Base-by-base conservation (phyloP, 306 rosid species). In the Fagus sylvatica region DNA sequence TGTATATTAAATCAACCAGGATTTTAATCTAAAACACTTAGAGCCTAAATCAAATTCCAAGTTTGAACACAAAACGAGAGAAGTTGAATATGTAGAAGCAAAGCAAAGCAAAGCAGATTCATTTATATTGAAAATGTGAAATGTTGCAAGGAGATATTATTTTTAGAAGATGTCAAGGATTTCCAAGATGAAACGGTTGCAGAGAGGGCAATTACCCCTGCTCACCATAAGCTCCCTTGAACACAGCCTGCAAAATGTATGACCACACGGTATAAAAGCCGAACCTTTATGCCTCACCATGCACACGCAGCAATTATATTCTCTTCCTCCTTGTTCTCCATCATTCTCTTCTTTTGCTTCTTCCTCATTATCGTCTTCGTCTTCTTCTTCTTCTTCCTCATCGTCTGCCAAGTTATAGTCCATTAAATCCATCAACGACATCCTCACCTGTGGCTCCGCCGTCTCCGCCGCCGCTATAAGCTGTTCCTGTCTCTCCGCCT, bases 391-490 rank as follows among this genome's bases (percentile, higher is more conserved):
- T 88, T 90, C 71, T 74, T 93, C 34, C 78, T 67, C 69, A 94
- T 97, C 96, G 89, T 85, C 64, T 85, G 84, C 76, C 90, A 74
- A 43, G 90, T 97, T 92, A 64, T 89, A 97, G 59, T 89, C 97
- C 78, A 94, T 69, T 46, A 95, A 82, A 57, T 95, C 98, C 97
- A 90, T 90, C 90, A 94, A 80, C 61, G 95, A 92, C 93, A 94
- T 89, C 73, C 75, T 92, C 80, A 65, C 80, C 64, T 72, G 84
- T 12, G 1, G 77, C 33, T 7, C 67, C 4, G n/a, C 78, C 30
- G 11, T 72, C 42, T 53, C 78, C 7, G 77, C 82, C 3, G 61
- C 79, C 10, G 51, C 78, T 7, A 15, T 42, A 1, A 41, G 13
- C 6, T 34, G 46, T 0, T 4, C 37, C 16, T 39, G 15, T n/a